A percentile compares a stretch with the other conserved stretches of the same genome.
Evolutionary conservation across 2,329 filamentous ascomycete species (phyloP).

Genomic region (Diaporthe caulivora): DNA sequence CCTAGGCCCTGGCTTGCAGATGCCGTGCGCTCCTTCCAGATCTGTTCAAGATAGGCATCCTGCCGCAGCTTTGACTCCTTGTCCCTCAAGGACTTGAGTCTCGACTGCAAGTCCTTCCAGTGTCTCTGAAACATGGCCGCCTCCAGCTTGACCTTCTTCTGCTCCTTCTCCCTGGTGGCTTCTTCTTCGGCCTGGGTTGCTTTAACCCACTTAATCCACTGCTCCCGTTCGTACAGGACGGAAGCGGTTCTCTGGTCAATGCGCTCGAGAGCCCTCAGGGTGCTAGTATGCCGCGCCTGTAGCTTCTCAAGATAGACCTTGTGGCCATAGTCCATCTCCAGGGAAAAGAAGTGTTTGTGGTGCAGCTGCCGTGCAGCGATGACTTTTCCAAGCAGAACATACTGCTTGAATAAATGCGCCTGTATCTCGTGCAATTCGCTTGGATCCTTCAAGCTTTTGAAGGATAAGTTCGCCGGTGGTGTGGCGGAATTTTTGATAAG

Average conservation of each 20-base stretch:
- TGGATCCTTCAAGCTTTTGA: slow-evolving; percentile 53
- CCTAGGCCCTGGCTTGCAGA: slow-evolving; percentile 48
- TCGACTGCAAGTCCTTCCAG: slow-evolving; percentile 56
- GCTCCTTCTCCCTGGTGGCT: slow-evolving; percentile 58
- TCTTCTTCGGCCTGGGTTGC: slow-evolving; percentile 60
- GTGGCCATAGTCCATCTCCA: slow-evolving; percentile 49
- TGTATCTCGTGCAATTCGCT: slow-evolving; percentile 53
- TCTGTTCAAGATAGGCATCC: slow-evolving; percentile 57
- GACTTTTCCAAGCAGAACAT: slow-evolving; percentile 44
- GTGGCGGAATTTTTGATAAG: slow-evolving; percentile 48
- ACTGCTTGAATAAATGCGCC: slow-evolving; percentile 53
- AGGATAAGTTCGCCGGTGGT: slow-evolving; percentile 54
- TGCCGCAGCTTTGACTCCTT: slow-evolving; percentile 57
- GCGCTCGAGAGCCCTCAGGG: slow-evolving; percentile 54
- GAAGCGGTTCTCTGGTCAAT: slow-evolving; percentile 56
- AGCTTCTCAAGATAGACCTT: slow-evolving; percentile 48
- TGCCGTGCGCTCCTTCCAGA: slow-evolving; percentile 54
- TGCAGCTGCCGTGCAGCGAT: slow-evolving; percentile 41
- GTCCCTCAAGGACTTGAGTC: slow-evolving; percentile 52
- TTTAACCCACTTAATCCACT: slow-evolving; percentile 62
- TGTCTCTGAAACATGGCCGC: slow-evolving; percentile 61
- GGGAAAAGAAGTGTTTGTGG: slow-evolving; percentile 48
- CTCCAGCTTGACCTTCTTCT: slow-evolving; percentile 62
- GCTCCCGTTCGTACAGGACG: slow-evolving; percentile 58
- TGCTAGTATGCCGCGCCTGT: slow-evolving; percentile 48